A percentile compares a stretch with the other conserved stretches of the same genome.
Evolutionary conservation across 371 early-diverging fungal genomes (phyloP).

Genomic region (Coemansia sp.): DNA sequence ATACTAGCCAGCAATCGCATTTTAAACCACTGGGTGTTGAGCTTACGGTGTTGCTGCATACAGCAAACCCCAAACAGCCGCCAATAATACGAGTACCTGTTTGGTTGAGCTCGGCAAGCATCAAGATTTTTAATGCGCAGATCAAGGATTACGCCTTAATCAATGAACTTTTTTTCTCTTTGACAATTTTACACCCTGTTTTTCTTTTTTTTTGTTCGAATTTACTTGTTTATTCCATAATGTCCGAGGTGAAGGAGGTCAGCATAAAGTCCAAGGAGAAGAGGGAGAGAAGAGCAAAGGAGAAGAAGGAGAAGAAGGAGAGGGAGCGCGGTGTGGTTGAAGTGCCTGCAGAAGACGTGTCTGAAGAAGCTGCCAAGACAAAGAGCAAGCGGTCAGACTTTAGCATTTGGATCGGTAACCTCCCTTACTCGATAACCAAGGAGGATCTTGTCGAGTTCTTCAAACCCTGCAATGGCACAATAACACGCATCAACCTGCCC

Average conservation of each 20-base stretch:
- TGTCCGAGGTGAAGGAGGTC: neutral
- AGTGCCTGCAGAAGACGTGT: constrained; percentile 1
- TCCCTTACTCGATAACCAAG: constrained; percentile 60
- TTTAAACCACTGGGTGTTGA: too few relatives aligned
- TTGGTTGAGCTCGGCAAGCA: neutral
- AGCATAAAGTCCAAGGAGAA: constrained; percentile 4
- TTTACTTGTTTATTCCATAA: neutral
- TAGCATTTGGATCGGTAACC: constrained; percentile 76
- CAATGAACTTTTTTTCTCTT: neutral
- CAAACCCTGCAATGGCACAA: constrained; percentile 41
- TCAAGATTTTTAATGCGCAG: neutral
- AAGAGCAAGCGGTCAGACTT: constrained; percentile 43
- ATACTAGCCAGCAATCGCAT: too few relatives aligned
- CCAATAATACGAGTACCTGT: neutral
- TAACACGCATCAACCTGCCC: constrained; percentile 72
- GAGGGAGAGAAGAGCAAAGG: constrained; percentile 5
- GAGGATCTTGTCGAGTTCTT: constrained; percentile 62
- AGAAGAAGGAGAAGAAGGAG: constrained; percentile 18
- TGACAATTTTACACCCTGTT: neutral
- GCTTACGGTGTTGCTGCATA: too few relatives aligned
- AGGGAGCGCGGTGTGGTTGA: neutral
- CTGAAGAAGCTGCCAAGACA: constrained; percentile 4
- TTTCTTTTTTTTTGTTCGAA: neutral
- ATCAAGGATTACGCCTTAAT: neutral
- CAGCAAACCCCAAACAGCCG: neutral